These are phyloP conservation scores for Cercophora newfieldiana DNA, from an alignment of 495 filamentous ascomycete genomes.

Conservation along the genomic window DNA sequence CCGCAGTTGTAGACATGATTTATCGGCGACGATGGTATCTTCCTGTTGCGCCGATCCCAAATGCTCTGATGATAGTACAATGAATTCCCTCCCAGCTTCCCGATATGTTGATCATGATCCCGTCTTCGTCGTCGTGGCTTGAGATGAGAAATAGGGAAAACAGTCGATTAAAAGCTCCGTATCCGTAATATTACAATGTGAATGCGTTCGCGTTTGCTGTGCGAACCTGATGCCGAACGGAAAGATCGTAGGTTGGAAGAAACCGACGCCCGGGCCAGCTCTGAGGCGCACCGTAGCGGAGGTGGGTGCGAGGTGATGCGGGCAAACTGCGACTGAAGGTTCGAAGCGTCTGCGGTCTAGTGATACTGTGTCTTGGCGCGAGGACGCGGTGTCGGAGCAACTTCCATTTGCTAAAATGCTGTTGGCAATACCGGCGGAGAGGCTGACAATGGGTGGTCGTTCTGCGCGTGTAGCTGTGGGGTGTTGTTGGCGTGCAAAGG, in stretches of 20 bases:
- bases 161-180: constrained; percentile 35
- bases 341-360: neutral
- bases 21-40: constrained; percentile 30
- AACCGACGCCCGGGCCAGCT: constrained; percentile 28
- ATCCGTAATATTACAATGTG: constrained; percentile 32
- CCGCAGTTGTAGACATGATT: constrained; percentile 20
- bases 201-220: constrained; percentile 15
- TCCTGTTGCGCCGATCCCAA: constrained; percentile 27
- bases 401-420: neutral
- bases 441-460: constrained; percentile 16
- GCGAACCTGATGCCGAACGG: constrained; percentile 16
- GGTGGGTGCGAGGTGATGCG: neutral
- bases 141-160: constrained; percentile 17
- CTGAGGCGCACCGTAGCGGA: constrained; percentile 20
- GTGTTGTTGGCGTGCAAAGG: constrained; percentile 18
- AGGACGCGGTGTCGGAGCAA: neutral
- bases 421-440: constrained; percentile 10
- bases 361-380: neutral
- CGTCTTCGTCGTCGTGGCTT: constrained; percentile 24
- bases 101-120: constrained; percentile 12
- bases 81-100: constrained; percentile 15
- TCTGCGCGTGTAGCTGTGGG: constrained; percentile 15
- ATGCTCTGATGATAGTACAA: constrained; percentile 26
- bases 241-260: constrained; percentile 16
- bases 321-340: neutral